Percentiles rank a stretch among this genome's conserved stretches.
Conservation (phyloP, 1,284 basidiomycete genomes). For the Inonotus obliquus region DNA sequence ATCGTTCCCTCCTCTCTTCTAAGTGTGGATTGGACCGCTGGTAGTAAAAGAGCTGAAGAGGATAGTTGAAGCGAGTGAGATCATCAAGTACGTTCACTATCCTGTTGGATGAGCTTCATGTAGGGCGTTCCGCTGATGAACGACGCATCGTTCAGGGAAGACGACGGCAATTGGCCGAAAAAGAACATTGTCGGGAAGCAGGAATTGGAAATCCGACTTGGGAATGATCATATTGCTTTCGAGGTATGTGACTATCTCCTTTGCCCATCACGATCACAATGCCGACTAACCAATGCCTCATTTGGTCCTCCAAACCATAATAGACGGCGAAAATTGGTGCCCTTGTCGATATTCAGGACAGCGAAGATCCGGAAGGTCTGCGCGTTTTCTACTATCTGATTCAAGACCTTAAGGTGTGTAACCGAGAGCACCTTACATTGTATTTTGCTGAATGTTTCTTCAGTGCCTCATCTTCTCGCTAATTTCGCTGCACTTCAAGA, state of each 20-base stretch:
- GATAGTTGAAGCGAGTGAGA: conserved; percentile 93
- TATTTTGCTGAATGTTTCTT: neutral
- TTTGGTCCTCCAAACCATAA: neutral
- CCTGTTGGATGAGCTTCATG: neutral
- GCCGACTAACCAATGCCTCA: neutral
- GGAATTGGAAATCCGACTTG: conserved; percentile 92
- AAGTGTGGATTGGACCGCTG: conserved; percentile 93
- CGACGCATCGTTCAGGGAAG: conserved; percentile 67
- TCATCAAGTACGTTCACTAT: conserved; percentile 73
- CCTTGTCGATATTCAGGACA: conserved; percentile 94
- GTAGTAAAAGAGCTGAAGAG: conserved; percentile 92
- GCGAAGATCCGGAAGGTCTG: conserved; percentile 94
- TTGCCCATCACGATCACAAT: neutral
- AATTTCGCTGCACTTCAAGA: conserved; percentile 98
- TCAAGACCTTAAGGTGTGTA: conserved; percentile 87
- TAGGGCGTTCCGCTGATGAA: neutral
- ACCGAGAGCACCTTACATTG: neutral
- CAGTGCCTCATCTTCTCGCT: conserved; percentile 97
- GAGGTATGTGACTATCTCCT: conserved; percentile 61
- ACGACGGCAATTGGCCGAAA: conserved; percentile 97
- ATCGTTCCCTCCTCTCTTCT: conserved; percentile 1
- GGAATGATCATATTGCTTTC: conserved; percentile 95
- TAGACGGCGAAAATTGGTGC: conserved; percentile 98
- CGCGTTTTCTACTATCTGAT: conserved; percentile 99
- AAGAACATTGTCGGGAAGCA: conserved; percentile 98